Percentiles rank a stretch among this genome's conserved stretches.
phyloP scores from a whole-genome alignment of 495 filamentous ascomycete genomes.

The Tetracladium setigerum region DNA sequence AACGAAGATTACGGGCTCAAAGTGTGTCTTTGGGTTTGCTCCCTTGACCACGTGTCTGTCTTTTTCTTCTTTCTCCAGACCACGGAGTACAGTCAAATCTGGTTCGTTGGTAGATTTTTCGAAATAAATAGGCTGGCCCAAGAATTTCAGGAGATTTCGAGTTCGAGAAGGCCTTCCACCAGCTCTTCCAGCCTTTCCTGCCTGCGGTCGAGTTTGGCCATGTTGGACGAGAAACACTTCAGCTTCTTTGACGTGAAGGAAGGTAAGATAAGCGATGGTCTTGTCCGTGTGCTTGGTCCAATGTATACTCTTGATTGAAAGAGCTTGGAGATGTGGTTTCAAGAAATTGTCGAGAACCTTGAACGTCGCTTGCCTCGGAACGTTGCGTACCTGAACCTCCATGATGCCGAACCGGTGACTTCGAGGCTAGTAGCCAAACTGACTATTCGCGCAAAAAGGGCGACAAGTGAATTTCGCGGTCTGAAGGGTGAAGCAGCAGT shows the following conservation, averaged over 20 bases:
- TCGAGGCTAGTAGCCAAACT: too few relatives aligned
- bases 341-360: not conserved
- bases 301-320: not conserved
- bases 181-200: too few relatives aligned
- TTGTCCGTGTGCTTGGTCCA: not conserved
- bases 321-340: not conserved
- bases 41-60: not conserved
- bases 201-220: not conserved
- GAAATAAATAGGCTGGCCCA: not conserved
- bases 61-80: not conserved
- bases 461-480: too few relatives aligned
- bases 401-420: not conserved
- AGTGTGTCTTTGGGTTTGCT: not conserved
- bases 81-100: not conserved
- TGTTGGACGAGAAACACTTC: not conserved
- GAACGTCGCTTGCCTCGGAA: not conserved
- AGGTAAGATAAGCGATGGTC: not conserved
- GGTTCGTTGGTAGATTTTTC: not conserved
- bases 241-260: not conserved
- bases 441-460: too few relatives aligned
- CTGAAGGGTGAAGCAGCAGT: too few relatives aligned
- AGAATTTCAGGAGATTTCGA: too few relatives aligned
- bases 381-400: constrained; percentile 4
- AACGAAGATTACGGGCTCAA: constrained; percentile 20
- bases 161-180: too few relatives aligned